Conservation (phyloP, 23 red algal genomes). For the Agarophyton chilense region DNA sequence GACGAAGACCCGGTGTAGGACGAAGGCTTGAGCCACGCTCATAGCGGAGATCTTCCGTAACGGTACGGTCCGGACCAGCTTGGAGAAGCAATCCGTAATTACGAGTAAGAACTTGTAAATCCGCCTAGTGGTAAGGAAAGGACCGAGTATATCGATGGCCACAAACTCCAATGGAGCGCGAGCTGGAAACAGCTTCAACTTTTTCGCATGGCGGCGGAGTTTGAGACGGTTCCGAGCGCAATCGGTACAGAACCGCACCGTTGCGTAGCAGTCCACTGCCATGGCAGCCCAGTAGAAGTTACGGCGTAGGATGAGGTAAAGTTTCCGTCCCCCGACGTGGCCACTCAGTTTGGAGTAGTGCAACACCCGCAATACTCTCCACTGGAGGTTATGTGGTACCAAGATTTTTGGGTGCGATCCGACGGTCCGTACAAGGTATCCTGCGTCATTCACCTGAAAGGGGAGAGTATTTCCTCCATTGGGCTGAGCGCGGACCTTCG, state of each 20-base stretch:
- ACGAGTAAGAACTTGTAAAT: neutral
- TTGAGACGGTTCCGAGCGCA: no score
- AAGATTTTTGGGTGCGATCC: neutral
- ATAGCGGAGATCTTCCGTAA: neutral
- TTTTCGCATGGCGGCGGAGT: no score
- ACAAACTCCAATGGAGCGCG: neutral
- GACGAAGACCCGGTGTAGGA: no score
- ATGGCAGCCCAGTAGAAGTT: slow-evolving; percentile 25
- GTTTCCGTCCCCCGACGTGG: neutral
- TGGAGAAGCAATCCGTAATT: slow-evolving; percentile 6
- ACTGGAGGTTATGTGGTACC: slow-evolving; percentile 4
- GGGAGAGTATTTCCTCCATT: neutral
- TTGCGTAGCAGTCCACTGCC: slow-evolving; percentile 38
- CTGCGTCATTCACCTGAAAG: slow-evolving; percentile 9
- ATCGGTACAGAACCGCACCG: slow-evolving; percentile 1
- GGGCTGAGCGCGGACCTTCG: no score
- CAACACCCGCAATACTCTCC: neutral
- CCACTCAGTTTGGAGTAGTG: slow-evolving; percentile 14
- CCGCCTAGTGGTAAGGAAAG: neutral
- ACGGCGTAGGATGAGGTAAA: neutral
- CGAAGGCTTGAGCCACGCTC: neutral
- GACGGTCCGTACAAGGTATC: neutral
- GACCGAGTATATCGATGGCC: slow-evolving; percentile 2
- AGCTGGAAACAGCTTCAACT: no score
- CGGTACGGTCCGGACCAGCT: neutral